Conservation (phyloP, 371 early-diverging fungal species). For the Rhizopus stolonifer region DNA sequence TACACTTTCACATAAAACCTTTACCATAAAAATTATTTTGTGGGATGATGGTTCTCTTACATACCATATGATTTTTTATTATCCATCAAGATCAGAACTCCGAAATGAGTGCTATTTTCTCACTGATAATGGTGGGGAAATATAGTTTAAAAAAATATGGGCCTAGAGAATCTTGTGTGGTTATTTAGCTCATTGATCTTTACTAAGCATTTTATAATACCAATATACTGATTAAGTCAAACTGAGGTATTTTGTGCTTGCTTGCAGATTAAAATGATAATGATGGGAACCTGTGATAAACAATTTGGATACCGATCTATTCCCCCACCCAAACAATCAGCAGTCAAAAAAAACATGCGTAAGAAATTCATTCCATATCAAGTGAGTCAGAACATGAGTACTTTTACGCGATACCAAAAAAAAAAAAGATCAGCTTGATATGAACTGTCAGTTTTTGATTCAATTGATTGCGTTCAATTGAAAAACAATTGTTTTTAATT, state of each 20-base stretch:
- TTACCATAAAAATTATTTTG: neutral
- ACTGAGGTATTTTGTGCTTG: neutral
- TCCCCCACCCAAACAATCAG: neutral
- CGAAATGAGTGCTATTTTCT: neutral
- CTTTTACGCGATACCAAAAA: too few species aligned
- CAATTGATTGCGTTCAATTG: too few species aligned
- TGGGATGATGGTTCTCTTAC: neutral
- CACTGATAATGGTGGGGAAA: neutral
- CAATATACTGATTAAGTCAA: neutral
- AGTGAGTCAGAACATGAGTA: too few species aligned
- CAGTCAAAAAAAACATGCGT: too few species aligned
- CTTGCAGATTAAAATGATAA: slow-evolving; percentile 1
- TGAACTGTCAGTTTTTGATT: too few species aligned
- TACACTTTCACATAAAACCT: slow-evolving; percentile 2
- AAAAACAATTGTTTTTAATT: too few species aligned
- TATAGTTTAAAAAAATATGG: neutral
- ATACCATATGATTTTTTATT: neutral
- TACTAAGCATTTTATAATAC: neutral
- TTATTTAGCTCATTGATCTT: too few species aligned
- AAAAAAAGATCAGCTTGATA: too few species aligned
- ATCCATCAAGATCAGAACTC: slow-evolving; percentile 6
- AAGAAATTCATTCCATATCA: too few species aligned
- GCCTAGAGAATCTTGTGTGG: neutral
- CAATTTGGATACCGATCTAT: neutral
- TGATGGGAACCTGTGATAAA: slow-evolving; percentile 5